phyloP scores from a whole-genome alignment of 768 basidiomycete species.

The Tulasnella sp. region DNA sequence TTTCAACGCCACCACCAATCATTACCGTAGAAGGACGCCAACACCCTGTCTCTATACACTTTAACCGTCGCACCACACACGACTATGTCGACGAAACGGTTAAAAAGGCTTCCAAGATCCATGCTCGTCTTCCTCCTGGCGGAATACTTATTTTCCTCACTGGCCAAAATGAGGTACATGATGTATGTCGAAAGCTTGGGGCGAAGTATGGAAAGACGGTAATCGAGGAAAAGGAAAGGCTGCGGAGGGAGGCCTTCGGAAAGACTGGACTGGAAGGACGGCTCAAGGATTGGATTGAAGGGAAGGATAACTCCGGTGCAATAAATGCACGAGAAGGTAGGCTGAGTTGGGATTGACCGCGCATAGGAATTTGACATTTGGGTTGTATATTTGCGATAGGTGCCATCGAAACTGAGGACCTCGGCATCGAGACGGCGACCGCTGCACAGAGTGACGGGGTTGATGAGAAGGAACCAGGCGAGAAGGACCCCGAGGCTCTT shows the following conservation, averaged over 20 bases:
- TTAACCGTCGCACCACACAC: constrained; percentile 72
- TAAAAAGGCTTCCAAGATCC: constrained; percentile 86
- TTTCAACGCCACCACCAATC: constrained; percentile 78
- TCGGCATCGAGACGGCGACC: constrained; percentile 33
- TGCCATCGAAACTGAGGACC: constrained; percentile 73
- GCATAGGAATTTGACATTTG: neutral
- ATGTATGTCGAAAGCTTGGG: constrained; percentile 71
- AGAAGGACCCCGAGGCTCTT: constrained; percentile 50
- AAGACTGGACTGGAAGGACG: neutral
- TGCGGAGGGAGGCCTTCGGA: neutral
- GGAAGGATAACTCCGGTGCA: neutral
- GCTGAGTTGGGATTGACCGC: neutral
- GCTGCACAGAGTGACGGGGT: constrained; percentile 43
- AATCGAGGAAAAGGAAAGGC: constrained; percentile 39
- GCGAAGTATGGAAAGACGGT: constrained; percentile 64
- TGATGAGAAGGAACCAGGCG: constrained; percentile 42
- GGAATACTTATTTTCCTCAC: constrained; percentile 92
- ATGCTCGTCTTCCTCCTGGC: constrained; percentile 82
- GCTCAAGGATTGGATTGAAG: neutral
- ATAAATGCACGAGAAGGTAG: neutral
- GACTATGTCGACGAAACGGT: constrained; percentile 90
- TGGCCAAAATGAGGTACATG: constrained; percentile 86
- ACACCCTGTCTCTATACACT: constrained; percentile 92
- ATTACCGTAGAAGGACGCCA: constrained; percentile 85
- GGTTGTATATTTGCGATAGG: constrained; percentile 33